Conservation (phyloP, 306 rosid genomes). For the Pterocarpus santalinus region DNA sequence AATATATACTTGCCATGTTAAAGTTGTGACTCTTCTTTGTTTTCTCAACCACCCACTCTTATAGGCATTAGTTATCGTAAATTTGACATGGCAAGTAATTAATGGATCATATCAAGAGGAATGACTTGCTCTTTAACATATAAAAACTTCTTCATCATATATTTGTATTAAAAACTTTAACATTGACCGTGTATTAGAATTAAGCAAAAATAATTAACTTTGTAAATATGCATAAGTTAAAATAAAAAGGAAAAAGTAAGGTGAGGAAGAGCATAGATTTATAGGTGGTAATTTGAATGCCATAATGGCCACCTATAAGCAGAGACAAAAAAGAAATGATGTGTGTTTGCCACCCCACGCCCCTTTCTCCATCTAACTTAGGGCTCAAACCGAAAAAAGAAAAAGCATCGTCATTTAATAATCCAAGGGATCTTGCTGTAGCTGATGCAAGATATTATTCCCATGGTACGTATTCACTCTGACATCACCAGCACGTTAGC, state of each 20-base stretch:
- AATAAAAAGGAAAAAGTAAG: conserved; percentile 6
- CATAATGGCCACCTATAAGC: conserved; percentile 67
- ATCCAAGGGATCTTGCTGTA: conserved; percentile 40
- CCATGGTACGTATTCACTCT: conserved; percentile 52
- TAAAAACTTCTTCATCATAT: too few relatives aligned
- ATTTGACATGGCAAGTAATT: too few relatives aligned
- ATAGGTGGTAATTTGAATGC: conserved; percentile 58
- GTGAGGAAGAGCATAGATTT: not conserved
- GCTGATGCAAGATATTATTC: conserved; percentile 47
- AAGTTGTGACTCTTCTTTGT: too few relatives aligned
- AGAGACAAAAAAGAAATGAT: conserved; percentile 94
- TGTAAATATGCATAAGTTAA: too few relatives aligned
- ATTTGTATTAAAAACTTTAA: too few relatives aligned
- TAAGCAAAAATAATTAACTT: too few relatives aligned
- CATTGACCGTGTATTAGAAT: too few relatives aligned
- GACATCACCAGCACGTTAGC: conserved; percentile 70
- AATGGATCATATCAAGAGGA: too few relatives aligned
- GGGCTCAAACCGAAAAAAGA: conserved; percentile 49
- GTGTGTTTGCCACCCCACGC: conserved; percentile 78
- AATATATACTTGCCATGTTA: too few relatives aligned
- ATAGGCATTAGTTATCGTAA: too few relatives aligned
- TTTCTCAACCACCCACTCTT: too few relatives aligned
- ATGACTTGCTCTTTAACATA: too few relatives aligned
- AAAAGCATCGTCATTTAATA: conserved; percentile 34
- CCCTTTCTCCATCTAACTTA: conserved; percentile 51